phyloP scores from a whole-genome alignment of 2,329 filamentous ascomycete genomes.

The Cordyceps javanica region DNA sequence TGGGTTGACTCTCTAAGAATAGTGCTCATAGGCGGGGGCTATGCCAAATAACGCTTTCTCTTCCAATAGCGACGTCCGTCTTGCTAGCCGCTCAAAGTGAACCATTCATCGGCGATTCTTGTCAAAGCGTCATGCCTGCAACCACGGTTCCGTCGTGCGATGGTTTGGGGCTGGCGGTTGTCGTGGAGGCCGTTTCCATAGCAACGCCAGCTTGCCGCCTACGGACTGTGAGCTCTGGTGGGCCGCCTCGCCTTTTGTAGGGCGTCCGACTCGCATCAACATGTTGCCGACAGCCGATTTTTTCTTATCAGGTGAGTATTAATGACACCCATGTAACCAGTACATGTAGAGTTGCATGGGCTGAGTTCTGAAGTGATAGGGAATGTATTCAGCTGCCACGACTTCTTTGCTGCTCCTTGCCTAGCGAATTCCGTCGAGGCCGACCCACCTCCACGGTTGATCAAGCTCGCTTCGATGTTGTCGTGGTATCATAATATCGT shows the following conservation, averaged over 20 bases:
- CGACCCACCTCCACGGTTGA: no score
- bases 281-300: no score
- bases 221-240: no score
- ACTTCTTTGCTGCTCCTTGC: no score
- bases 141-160: neutral
- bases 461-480: no score
- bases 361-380: no score
- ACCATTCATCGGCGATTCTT: neutral
- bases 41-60: neutral
- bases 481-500: no score
- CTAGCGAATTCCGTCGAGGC: no score
- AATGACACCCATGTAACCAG: no score
- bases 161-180: slow-evolving; percentile 1
- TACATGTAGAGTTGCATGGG: no score
- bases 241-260: neutral
- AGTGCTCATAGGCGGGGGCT: neutral
- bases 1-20: neutral
- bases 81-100: neutral
- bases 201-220: neutral
- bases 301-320: no score
- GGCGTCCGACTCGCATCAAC: neutral
- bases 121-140: neutral
- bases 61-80: neutral
- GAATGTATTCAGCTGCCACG: no score
- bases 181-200: slow-evolving; percentile 4